Evolutionary conservation across 352 stramenopile species (phyloP).

Genomic region (Sclerospora graminicola): DNA sequence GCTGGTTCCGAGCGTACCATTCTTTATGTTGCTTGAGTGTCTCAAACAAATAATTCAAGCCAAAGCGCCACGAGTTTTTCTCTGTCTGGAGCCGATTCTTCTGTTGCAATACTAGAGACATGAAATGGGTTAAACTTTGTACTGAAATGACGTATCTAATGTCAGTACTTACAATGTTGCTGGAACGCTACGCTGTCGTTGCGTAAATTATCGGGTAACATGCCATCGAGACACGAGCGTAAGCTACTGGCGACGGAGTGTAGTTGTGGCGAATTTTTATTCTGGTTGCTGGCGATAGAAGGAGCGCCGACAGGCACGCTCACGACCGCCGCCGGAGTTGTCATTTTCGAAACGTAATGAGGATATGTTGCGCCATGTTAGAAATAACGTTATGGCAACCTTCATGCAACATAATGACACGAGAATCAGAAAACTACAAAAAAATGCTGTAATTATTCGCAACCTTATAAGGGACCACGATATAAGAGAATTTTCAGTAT

Average conservation of each 20-base stretch:
- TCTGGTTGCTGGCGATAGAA: no score
- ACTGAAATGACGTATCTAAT: constrained; percentile 4
- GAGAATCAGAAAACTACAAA: no score
- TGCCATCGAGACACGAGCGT: constrained; percentile 74
- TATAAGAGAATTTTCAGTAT: no score
- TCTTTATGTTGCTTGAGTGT: constrained; percentile 85
- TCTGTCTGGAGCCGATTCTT: constrained; percentile 64
- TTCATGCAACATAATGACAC: no score
- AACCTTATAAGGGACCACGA: no score
- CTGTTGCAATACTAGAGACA: constrained; percentile 52
- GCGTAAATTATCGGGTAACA: constrained; percentile 75
- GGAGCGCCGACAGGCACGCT: no score
- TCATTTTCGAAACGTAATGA: no score
- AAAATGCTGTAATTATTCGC: no score
- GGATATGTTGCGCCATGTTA: no score
- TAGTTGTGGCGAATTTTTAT: constrained; percentile 69
- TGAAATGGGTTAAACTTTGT: no score
- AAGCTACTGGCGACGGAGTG: constrained; percentile 76
- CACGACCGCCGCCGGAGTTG: no score
- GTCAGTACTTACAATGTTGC: constrained; percentile 35
- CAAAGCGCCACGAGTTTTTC: constrained; percentile 84
- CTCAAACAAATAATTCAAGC: constrained; percentile 85
- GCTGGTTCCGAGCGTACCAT: constrained; percentile 83
- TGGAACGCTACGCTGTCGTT: constrained; percentile 70
- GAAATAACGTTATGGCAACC: no score